Evolutionary conservation across 1,284 basidiomycete species (phyloP).

Genomic region (Gymnopus androsaceus): DNA sequence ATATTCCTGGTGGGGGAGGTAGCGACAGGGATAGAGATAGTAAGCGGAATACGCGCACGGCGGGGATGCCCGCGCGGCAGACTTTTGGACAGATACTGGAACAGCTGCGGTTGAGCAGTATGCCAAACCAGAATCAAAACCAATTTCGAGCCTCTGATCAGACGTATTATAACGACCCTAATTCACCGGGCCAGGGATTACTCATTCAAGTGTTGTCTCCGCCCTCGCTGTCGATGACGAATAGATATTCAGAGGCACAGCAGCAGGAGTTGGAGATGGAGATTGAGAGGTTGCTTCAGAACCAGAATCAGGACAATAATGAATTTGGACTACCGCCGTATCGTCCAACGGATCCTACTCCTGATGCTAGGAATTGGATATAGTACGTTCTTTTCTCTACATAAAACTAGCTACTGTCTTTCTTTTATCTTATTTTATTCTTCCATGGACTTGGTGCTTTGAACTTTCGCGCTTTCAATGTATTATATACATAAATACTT

Average conservation of each 20-base stretch:
- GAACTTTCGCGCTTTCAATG: background rate
- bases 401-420: too few species aligned
- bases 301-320: background rate
- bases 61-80: too few species aligned
- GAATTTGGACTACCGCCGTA: background rate
- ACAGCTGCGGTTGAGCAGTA: background rate
- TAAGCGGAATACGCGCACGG: too few species aligned
- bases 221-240: background rate
- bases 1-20: background rate
- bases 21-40: background rate
- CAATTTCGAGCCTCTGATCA: background rate
- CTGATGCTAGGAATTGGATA: background rate
- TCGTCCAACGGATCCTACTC: background rate
- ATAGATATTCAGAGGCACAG: background rate
- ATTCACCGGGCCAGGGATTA: background rate
- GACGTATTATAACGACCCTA: background rate
- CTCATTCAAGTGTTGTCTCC: background rate
- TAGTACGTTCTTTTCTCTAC: background rate
- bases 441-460: background rate
- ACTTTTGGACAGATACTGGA: background rate
- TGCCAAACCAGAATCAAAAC: background rate
- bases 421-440: background rate
- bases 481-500: too few species aligned
- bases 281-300: background rate
- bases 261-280: background rate